These are phyloP conservation scores for Komagataella kurtzmanii DNA, from an alignment of 805 yeast species.

Conservation along the genomic window DNA sequence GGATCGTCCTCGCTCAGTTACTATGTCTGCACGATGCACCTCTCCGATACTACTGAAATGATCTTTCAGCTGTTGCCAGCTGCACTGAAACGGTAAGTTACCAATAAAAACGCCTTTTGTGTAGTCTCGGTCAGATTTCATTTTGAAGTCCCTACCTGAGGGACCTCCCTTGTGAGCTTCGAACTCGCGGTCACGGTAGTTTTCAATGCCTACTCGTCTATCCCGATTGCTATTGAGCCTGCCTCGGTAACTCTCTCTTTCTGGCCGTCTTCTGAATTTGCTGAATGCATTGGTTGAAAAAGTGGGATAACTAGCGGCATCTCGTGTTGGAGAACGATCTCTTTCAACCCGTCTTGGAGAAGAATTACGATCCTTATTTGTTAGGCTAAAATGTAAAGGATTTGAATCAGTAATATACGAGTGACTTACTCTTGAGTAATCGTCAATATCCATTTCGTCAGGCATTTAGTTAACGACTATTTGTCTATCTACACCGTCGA, in stretches of 20 bases:
- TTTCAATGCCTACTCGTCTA: slow-evolving; percentile 8
- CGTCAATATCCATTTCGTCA: slow-evolving; percentile 52
- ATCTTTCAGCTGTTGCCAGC: slow-evolving; percentile 44
- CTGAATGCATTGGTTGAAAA: neutral
- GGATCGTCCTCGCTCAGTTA: slow-evolving; percentile 64
- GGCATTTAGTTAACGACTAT: slow-evolving; percentile 21
- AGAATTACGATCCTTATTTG: neutral
- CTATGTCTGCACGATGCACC: slow-evolving; percentile 73
- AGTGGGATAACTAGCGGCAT: neutral
- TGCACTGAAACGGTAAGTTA: slow-evolving; percentile 53
- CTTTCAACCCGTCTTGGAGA: neutral
- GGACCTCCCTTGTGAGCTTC: slow-evolving; percentile 12
- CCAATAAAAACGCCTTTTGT: slow-evolving; percentile 63
- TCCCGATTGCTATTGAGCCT: slow-evolving; percentile 18
- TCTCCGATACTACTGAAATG: slow-evolving; percentile 48
- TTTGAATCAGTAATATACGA: neutral
- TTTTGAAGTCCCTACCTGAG: slow-evolving; percentile 12
- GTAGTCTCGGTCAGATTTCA: slow-evolving; percentile 30
- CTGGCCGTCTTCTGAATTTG: neutral
- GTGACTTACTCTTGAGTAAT: slow-evolving; percentile 42
- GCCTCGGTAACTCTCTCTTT: slow-evolving; percentile 10
- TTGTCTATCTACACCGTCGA: neutral
- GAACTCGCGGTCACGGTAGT: slow-evolving; percentile 8
- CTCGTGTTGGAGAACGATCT: neutral
- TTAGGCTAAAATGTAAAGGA: neutral